Base-by-base conservation (phyloP, 805 yeast genomes). In the Kodamaea lidongshanica region DNA sequence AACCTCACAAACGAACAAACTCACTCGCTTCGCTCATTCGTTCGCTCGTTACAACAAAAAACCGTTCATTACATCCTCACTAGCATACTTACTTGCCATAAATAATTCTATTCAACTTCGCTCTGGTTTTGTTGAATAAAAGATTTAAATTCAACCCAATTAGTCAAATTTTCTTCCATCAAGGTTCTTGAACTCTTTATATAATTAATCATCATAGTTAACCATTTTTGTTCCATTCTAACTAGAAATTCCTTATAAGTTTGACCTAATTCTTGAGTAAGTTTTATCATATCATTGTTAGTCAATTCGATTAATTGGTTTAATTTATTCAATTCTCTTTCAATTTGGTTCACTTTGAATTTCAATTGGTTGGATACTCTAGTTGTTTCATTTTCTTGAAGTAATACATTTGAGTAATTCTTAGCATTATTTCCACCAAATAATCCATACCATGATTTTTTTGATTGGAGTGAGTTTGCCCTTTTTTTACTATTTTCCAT, bases 281-380 rank as follows among this genome's bases (percentile, higher is more conserved):
- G 54, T 32, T 48, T 57, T 15, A 48, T 44, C 46, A 71, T 61
- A 46, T 73, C 79, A 8, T 44, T 46, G 34, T 61, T 52, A 20
- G 67, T 49, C 11, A 66, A 50, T 10, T 56, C 58, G 15, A 69
- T 67, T 30, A 74, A 61, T 30, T 72, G 76, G 25, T 67, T 62
- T 23, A 72, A 54, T 39, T 70, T 71, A 23, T 41, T 41, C 16
- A 67, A 44, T 33, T 67, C 74, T 44, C 54, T 56, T 30, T 65
- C 65, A 10, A 64, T 50, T 19, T 58, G 59, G 28, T 48, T 50
- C 12, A 56, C 46, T 23, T 56, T 56, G 29, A 46, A 45, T 37
- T 53, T 55, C 30, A 40, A 45, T 26, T 48, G 58, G 29, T 34
- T 33, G 4, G 32, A 16, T 14, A 31, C 17, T 14, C 26, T 25